Evolutionary conservation across 139 green algal species (phyloP), one percentile per base, ranked within the genome.

Genomic region (Chlamydomonas urium): DNA sequence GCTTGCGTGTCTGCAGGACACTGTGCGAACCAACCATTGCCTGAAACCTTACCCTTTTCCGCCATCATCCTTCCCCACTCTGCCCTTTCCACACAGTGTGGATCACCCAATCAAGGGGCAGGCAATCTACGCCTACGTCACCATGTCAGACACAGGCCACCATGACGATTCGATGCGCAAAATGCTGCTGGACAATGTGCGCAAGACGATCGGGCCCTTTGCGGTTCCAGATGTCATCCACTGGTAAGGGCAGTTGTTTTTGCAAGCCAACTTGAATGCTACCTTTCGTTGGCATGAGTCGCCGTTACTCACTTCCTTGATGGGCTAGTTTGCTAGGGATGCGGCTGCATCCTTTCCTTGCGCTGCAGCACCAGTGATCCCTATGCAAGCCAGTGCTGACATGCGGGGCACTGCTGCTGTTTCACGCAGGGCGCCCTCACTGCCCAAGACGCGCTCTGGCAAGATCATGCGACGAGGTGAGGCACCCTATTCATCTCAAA

Each of bases 81-180:
- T 26, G 6, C 26, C 53, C 26, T 33, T 8, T 63, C n/a, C 53
- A 63, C 42, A 53, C 29, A 36, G 37, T 28, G 28, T 76, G 3
- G 71, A 72, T 2, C 72, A 77, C 47, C 34, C 72, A 4, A 38
- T 73, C 50, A 79, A 79, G 37, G 95, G 94, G 19, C 83, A 91
- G 59, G 90, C 81, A 42, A 96, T 99, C 71, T 99, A 98, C 73
- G 94, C 94, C 1, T 99, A 91, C 71, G 92, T 99, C 3, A 96
- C 89, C 2, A 82, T 98, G 14, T 84, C 90, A 47, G 78, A 90
- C 2, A 83, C 80, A 28, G 67, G 76, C 26, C 81, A 79, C 19
- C 76, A 77, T 8, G 56, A 50, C 36, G 84, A 90, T 32, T 73
- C 76, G 19, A 78, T 96, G 70, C 84, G 86, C 47, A 89, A 90